Conservation (phyloP, 805 yeast species). For the Nakazawaea ishiwadae region DNA sequence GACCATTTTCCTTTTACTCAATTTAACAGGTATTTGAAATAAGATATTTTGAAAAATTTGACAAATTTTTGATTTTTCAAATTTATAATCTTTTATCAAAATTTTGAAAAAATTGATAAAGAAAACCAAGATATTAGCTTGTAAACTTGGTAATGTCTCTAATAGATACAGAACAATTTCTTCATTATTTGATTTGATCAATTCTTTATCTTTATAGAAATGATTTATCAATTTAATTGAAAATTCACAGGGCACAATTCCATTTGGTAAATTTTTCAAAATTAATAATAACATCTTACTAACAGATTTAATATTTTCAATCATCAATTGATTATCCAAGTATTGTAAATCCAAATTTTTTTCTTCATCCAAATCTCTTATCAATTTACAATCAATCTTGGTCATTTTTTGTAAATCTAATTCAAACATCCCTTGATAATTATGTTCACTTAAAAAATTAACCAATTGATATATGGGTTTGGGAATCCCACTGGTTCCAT, state of each 20-base stretch:
- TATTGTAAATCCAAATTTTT: slow-evolving; percentile 12
- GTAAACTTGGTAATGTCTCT: slow-evolving; percentile 34
- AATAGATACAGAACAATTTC: slow-evolving; percentile 27
- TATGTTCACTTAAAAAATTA: slow-evolving; percentile 22
- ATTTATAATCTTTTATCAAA: background rate
- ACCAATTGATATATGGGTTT: slow-evolving; percentile 25
- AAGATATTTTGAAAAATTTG: slow-evolving; percentile 27
- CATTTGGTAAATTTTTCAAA: slow-evolving; percentile 32
- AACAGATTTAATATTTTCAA: slow-evolving; percentile 20
- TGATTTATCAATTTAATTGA: slow-evolving; percentile 15
- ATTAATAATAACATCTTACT: slow-evolving; percentile 24
- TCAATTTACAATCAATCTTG: slow-evolving; percentile 14
- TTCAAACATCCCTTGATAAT: slow-evolving; percentile 22
- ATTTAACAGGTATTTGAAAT: slow-evolving; percentile 23
- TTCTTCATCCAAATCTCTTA: slow-evolving; percentile 13
- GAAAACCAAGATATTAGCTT: slow-evolving; percentile 37
- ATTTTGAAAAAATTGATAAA: slow-evolving; percentile 31
- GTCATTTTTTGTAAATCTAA: slow-evolving; percentile 13
- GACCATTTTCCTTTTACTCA: slow-evolving; percentile 23
- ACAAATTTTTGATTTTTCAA: slow-evolving; percentile 20
- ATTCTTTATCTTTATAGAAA: slow-evolving; percentile 14
- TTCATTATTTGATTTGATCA: slow-evolving; percentile 16
- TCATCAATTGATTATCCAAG: slow-evolving; percentile 14
- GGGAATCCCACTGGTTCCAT: slow-evolving; percentile 20
- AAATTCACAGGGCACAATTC: slow-evolving; percentile 32